Base-by-base conservation (phyloP, 768 basidiomycete species). In the Hemileccinum impolitum region DNA sequence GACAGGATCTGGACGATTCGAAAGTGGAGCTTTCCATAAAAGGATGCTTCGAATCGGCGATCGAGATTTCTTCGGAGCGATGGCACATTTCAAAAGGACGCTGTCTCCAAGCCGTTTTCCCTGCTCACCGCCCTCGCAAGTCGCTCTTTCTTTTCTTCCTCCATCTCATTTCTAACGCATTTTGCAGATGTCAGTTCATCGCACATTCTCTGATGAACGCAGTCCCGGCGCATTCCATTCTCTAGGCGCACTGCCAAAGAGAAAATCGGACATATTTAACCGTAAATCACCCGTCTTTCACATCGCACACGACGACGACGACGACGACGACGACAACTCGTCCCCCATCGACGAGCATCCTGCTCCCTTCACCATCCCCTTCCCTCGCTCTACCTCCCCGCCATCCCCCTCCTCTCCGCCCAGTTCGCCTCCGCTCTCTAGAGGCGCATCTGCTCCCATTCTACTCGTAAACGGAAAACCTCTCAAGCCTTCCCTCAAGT, bases 401-500 rank as follows among this genome's bases (percentile, higher is more conserved):
- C 59, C 39, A 10, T 57, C 43, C 38, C 56, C 15, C 10, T 19
- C 40, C 1, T 19, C 47, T 1, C 42, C 40, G 32, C 53, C 15
- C 28, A 35, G 49, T 21, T 46, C 9, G 30, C 60, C 57, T 10
- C 53, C 15, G 14, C 53, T 57, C 12, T 66, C 48, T 58, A 75
- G 54, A 66, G 76, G 45, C 26, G 71, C 53, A 56, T 75, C 48
- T 43, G 68, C 53, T 57, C 75, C 62, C 13, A 73, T 84, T 45
- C 64, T 82, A 19, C 77, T 84, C 30, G 72, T 80, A 17, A 91
- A 85, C 49, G 92, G 93, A 38, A 90, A 90, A 62, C 87, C 91
- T 4, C 84, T 96, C 68, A 91, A 91, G 61, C 78, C 87, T 0
- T 87, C 90, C 2, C 79, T 96, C 58, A 96, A 95, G 65, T 72